Evolutionary conservation across 306 rosid genomes (phyloP).

Genomic region (Medicago truncatula): DNA sequence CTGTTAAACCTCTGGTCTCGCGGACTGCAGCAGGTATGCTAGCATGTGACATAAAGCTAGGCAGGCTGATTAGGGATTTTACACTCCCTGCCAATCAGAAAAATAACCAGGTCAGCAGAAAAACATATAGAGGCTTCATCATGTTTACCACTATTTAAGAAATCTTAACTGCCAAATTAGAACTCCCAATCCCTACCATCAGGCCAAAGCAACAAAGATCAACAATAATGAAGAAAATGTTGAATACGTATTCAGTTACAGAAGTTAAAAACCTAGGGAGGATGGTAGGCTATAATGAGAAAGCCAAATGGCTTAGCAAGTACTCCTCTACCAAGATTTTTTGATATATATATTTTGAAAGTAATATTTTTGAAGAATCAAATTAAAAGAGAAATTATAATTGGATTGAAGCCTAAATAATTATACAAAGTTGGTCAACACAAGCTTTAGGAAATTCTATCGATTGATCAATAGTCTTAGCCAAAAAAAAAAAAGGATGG

Average conservation of each 20-base stretch:
- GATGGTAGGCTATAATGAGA: background rate
- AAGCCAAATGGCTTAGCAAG: background rate
- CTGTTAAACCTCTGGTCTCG: conserved; percentile 80
- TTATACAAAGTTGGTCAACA: too few relatives aligned
- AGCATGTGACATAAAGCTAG: conserved; percentile 69
- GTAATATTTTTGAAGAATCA: too few relatives aligned
- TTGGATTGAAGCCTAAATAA: too few relatives aligned
- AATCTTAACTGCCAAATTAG: background rate
- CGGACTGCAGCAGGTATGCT: conserved; percentile 81
- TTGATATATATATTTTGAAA: too few relatives aligned
- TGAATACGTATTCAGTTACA: background rate
- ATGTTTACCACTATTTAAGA: background rate
- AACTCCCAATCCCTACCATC: background rate
- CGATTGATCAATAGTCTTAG: too few relatives aligned
- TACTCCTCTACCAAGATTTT: background rate
- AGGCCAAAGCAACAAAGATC: background rate
- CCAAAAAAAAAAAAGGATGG: too few relatives aligned
- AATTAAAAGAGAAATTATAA: too few relatives aligned
- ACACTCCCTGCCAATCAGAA: conserved; percentile 70
- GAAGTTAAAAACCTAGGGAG: background rate
- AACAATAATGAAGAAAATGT: background rate
- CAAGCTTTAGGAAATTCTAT: too few relatives aligned
- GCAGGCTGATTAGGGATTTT: conserved; percentile 90
- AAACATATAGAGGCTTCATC: background rate
- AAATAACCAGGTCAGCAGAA: conserved; percentile 6